These are phyloP conservation scores for Fusarium verticillioides DNA, from an alignment of 2,329 filamentous ascomycete species.

Conservation along the genomic window DNA sequence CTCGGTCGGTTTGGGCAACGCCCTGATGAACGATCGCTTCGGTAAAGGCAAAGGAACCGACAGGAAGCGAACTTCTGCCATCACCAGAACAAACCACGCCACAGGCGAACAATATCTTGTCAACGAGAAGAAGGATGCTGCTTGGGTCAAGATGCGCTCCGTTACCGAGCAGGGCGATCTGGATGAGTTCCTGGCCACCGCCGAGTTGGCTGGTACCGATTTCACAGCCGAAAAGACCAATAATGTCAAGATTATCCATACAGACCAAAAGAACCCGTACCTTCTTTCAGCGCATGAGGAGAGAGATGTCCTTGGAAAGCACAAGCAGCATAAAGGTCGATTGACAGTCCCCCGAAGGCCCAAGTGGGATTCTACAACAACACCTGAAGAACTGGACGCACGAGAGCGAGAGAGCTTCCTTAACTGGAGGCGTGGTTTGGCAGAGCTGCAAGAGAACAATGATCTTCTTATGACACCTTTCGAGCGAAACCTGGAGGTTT, in stretches of 20 bases:
- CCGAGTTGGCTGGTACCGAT: conserved; percentile 96
- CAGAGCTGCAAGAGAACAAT: conserved; percentile 92
- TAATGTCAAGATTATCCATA: conserved; percentile 98
- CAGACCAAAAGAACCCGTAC: conserved; percentile 95
- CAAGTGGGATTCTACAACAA: conserved; percentile 87
- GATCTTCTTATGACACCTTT: conserved; percentile 98
- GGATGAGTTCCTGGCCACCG: conserved; percentile 95
- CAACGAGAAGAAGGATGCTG: conserved; percentile 88
- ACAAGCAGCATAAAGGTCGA: conserved; percentile 79
- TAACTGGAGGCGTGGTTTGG: conserved; percentile 88
- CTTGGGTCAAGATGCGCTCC: conserved; percentile 99
- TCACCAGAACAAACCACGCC: conserved; percentile 77
- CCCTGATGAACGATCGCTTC: conserved; percentile 98
- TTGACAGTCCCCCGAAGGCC: conserved; percentile 92
- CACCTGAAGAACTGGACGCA: conserved; percentile 81
- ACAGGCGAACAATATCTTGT: conserved; percentile 93
- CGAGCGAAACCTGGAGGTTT: conserved; percentile 96
- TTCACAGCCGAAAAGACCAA: conserved; percentile 99
- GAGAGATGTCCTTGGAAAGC: conserved; percentile 79
- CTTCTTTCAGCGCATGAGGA: conserved; percentile 88
- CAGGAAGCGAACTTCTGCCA: conserved; percentile 74
- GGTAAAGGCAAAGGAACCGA: conserved; percentile 89
- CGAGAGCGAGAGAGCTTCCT: conserved; percentile 84
- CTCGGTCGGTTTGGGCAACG: conserved; percentile 92
- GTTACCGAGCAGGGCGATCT: conserved; percentile 96